Base-by-base conservation (phyloP, 768 basidiomycete genomes). In the Leccinum barrowsii region DNA sequence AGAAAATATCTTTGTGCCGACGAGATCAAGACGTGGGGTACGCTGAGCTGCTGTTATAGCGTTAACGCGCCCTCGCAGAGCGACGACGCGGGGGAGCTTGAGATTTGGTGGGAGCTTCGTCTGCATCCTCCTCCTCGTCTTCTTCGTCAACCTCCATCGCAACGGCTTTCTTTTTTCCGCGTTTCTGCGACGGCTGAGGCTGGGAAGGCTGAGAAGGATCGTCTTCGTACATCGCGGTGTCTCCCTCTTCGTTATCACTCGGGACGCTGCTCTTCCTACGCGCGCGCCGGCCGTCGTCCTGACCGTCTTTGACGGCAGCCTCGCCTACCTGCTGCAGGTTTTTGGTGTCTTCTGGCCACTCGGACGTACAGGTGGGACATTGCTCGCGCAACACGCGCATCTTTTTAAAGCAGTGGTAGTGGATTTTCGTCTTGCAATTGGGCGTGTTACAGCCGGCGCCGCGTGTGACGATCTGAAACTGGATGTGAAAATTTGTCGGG, bases 391-490 rank as follows among this genome's bases (percentile, higher is more conserved):
- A 30, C 74, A 76, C 73, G 32, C 79, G 79, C 66, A 79, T 85
- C 53, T 68, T 79, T 35, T 67, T 72, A 70, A 84, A 87, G 63
- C 90, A 91, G 57, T 86, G 83, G 47, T 70, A 70, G 66, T 92
- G 92, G 70, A 92, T 70, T 28, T 79, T 79, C 12, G 77, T 75
- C 65, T 83, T 78, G 77, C 91, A 94, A 54, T 85, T 84, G 1
- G 76, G 66, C 2, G 77, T 83, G 48, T 70, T 74, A 67, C 91
- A 93, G 7, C 81, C 78, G 15, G 84, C 72, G 21, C 91, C 91
- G 30, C 80, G 82, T 3, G 90, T 92, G 47, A 90, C 63, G 32
- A 87, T 78, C 89, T 92, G 44, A 22, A 21, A 42, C n/a, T 15
- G 17, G 10, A 34, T 49, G 57, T 8, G 7, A 32, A 26, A 21